These are phyloP conservation scores for Zostera marina DNA, from an alignment of 116 monocot genomes.

Conservation along the genomic window DNA sequence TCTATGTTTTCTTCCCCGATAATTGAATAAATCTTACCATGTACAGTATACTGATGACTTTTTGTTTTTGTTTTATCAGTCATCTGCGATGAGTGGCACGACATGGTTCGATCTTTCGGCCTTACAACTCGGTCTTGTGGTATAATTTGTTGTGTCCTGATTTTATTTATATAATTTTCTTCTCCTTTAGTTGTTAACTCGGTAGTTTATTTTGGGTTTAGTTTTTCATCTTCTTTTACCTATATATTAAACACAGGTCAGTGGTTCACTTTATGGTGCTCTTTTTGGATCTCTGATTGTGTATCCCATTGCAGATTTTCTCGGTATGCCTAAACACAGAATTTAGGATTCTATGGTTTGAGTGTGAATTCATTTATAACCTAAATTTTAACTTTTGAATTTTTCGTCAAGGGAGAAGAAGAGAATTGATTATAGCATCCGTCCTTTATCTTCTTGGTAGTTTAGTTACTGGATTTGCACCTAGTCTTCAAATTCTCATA, in stretches of 20 bases:
- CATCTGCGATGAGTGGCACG: slow-evolving; percentile 78
- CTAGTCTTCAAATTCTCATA: slow-evolving; percentile 56
- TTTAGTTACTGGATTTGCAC: slow-evolving; percentile 55
- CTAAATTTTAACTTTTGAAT: slow-evolving; percentile 3
- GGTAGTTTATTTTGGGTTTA: neutral
- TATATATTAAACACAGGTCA: slow-evolving; percentile 47
- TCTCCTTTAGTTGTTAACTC: neutral
- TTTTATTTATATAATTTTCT: neutral
- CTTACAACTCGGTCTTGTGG: slow-evolving; percentile 86
- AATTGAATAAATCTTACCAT: neutral
- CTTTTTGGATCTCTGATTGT: slow-evolving; percentile 66
- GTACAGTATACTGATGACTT: neutral
- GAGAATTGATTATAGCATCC: slow-evolving; percentile 64
- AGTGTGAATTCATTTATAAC: neutral
- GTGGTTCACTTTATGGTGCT: slow-evolving; percentile 96
- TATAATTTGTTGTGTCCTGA: slow-evolving; percentile 19
- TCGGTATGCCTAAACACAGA: slow-evolving; percentile 35
- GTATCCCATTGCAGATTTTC: slow-evolving; percentile 63
- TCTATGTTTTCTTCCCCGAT: neutral
- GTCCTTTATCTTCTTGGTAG: slow-evolving; percentile 60
- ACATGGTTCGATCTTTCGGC: slow-evolving; percentile 82
- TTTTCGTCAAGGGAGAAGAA: slow-evolving; percentile 76
- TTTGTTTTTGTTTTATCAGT: slow-evolving; percentile 26
- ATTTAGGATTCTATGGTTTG: neutral
- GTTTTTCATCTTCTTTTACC: neutral